Evolutionary conservation across 306 rosid genomes (phyloP).

Genomic region (Rosa multiflora): DNA sequence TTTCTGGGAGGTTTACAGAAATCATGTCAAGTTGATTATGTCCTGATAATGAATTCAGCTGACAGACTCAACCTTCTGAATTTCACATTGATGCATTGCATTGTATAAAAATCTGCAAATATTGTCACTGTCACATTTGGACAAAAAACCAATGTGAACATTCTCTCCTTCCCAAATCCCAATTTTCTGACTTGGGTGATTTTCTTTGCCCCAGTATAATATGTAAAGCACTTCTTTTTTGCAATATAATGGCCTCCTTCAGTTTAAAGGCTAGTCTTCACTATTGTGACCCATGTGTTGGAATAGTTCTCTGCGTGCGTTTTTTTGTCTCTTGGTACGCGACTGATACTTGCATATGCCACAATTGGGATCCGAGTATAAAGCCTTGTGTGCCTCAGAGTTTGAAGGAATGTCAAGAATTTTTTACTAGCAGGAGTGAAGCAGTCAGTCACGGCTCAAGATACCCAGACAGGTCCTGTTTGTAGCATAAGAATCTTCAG

Average conservation of each 20-base stretch:
- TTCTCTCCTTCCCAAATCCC: slow-evolving; percentile 49
- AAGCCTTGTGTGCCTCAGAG: neutral
- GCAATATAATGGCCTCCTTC: slow-evolving; percentile 37
- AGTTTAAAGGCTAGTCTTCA: slow-evolving; percentile 39
- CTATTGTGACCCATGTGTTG: slow-evolving; percentile 23
- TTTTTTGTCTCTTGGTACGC: slow-evolving; percentile 9
- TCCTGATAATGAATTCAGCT: slow-evolving; percentile 61
- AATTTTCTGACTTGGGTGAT: slow-evolving; percentile 36
- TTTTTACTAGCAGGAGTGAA: neutral
- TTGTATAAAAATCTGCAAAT: slow-evolving; percentile 79
- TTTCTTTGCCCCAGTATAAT: slow-evolving; percentile 21
- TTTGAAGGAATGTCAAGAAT: neutral
- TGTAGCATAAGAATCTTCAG: neutral
- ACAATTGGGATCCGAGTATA: neutral
- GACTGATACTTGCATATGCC: neutral
- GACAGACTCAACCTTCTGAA: slow-evolving; percentile 55
- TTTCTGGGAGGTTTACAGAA: slow-evolving; percentile 80
- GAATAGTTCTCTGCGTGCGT: slow-evolving; percentile 25
- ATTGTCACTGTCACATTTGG: slow-evolving; percentile 77
- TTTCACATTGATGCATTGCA: slow-evolving; percentile 65
- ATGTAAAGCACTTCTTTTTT: slow-evolving; percentile 42
- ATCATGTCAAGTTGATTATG: slow-evolving; percentile 57
- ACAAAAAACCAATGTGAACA: slow-evolving; percentile 66
- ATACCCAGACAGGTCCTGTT: neutral
- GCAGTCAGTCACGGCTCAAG: neutral